Evolutionary conservation across 139 green algal genomes (phyloP), one percentile per base, ranked within the genome.

Genomic region (Bryopsis sp.): DNA sequence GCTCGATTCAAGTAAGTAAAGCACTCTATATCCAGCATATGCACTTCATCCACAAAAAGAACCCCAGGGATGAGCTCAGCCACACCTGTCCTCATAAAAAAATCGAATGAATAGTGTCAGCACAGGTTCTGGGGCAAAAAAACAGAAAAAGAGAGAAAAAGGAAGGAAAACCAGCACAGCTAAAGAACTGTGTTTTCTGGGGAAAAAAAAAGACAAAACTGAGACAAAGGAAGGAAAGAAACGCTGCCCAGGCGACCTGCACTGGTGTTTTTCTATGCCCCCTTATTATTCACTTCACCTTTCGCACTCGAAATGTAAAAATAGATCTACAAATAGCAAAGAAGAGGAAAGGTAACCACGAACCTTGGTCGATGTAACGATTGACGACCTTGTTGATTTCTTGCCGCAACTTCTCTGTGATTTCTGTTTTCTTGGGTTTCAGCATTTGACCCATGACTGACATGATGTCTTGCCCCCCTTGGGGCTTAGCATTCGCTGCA

Each of bases 1-100:
- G 90, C 90, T 26, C 88, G 74, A 79, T 98, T 98, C 24, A 99
- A 84, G 80, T 93, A 99, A 8, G 94, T 96, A 84, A 99, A 97
- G 82, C 93, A 97, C 84, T 98, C 93, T 32, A 97, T 96, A 84
- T 97, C 89, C 65, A 98, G 82, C 91, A 98, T 97, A 86, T 97
- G 93, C 62, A 97, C 92, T 84, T 99, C 94, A 67, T 99, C 94
- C 26, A 99, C 90, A 79, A 99, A 99, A 36, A 99, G 81, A 54
- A 99, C 94, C 4, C 94, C 94, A 1, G 94, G 94, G n/a, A 98
- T 85, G 38, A 99, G 87, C 82, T 97, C 91, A 11, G 90, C 90
- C 37, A 89, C 82, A 26, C 90, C 84, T 65, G 46, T 73, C 54
- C 59, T 89, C 82, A 61, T 88, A n/a, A n/a, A n/a, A n/a, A n/a